phyloP scores from a whole-genome alignment of 2,329 filamentous ascomycete genomes.

The Aspergillus flavus region DNA sequence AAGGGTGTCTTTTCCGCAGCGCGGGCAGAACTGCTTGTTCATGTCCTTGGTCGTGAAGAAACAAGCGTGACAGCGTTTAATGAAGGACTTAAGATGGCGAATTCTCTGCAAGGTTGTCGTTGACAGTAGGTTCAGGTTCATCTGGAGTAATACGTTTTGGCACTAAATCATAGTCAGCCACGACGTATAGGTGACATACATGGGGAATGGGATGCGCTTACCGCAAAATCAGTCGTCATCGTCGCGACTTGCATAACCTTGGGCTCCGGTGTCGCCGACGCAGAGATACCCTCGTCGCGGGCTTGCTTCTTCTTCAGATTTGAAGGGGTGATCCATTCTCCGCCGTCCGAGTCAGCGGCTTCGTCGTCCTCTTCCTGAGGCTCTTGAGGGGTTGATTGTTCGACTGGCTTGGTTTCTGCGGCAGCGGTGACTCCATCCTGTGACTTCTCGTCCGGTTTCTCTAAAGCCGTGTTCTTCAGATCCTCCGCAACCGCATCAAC shows the following conservation, averaged over 20 bases:
- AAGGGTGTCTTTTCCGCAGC: conserved; percentile 85
- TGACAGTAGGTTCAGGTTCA: conserved; percentile 89
- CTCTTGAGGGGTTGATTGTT: conserved; percentile 25
- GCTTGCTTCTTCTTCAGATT: conserved; percentile 86
- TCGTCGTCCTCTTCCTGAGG: conserved; percentile 33
- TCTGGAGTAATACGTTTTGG: conserved; percentile 91
- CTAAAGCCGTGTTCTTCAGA: conserved; percentile 30
- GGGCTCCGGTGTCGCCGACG: conserved; percentile 55
- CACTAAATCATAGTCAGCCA: conserved; percentile 28
- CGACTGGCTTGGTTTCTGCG: conserved; percentile 17
- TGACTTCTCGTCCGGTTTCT: conserved; percentile 30
- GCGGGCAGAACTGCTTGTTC: conserved; percentile 86
- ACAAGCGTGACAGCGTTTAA: conserved; percentile 91
- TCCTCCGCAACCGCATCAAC: conserved; percentile 34
- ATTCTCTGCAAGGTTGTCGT: conserved; percentile 74
- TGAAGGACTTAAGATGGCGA: conserved; percentile 81
- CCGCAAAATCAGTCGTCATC: conserved; percentile 92
- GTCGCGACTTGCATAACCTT: conserved; percentile 82
- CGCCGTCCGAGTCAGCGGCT: conserved; percentile 53
- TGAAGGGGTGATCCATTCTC: conserved; percentile 90
- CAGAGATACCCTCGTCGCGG: conserved; percentile 59
- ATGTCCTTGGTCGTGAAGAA: conserved; percentile 84
- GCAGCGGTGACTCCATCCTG: conserved; percentile 29
- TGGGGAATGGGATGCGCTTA: conserved; percentile 50
- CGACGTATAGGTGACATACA: neutral